A percentile compares a stretch with the other conserved stretches of the same genome.
These are phyloP conservation scores for Curvularia verruculosa DNA, from an alignment of 2,329 filamentous ascomycete species.

Conservation along the genomic window DNA sequence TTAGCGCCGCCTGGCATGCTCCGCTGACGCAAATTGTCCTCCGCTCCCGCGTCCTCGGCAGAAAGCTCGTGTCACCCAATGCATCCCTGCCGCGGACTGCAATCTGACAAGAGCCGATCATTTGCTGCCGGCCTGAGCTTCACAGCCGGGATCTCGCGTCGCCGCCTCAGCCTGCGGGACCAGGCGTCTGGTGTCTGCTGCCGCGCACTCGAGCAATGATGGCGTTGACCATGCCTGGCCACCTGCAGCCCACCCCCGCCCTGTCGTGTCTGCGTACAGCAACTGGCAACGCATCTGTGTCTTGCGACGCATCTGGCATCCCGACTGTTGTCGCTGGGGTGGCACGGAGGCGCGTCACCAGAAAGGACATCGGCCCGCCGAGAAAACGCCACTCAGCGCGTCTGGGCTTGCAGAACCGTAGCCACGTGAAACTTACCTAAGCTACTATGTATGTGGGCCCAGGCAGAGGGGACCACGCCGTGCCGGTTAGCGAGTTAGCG, in stretches of 20 bases:
- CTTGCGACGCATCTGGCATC: conserved; percentile 11
- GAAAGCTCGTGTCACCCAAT: conserved; percentile 39
- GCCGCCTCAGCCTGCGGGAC: conserved; percentile 36
- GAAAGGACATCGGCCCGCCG: conserved; percentile 32
- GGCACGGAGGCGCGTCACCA: conserved; percentile 25
- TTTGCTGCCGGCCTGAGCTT: conserved; percentile 40
- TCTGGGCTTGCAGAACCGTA: conserved; percentile 31
- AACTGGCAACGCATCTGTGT: background rate
- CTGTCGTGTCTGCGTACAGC: background rate
- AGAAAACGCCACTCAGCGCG: conserved; percentile 30
- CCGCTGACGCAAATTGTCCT: conserved; percentile 42
- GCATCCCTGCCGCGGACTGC: conserved; percentile 36
- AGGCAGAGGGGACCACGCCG: conserved; percentile 25
- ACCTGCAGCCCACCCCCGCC: conserved; percentile 12
- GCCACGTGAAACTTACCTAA: conserved; percentile 46
- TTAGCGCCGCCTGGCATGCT: conserved; percentile 35
- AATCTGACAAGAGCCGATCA: conserved; percentile 41
- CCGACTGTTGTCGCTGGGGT: conserved; percentile 28
- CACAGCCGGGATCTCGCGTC: conserved; percentile 30
- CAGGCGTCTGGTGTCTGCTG: conserved; percentile 38
- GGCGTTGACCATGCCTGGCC: conserved; percentile 17
- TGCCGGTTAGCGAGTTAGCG: conserved; percentile 43
- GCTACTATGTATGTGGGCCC: conserved; percentile 24
- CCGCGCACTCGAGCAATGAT: conserved; percentile 20
- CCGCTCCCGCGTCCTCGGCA: conserved; percentile 44